A percentile compares a stretch with the other conserved stretches of the same genome.
phyloP scores from a whole-genome alignment of 1,284 basidiomycete species.

The Phaffia rhodozyma region DNA sequence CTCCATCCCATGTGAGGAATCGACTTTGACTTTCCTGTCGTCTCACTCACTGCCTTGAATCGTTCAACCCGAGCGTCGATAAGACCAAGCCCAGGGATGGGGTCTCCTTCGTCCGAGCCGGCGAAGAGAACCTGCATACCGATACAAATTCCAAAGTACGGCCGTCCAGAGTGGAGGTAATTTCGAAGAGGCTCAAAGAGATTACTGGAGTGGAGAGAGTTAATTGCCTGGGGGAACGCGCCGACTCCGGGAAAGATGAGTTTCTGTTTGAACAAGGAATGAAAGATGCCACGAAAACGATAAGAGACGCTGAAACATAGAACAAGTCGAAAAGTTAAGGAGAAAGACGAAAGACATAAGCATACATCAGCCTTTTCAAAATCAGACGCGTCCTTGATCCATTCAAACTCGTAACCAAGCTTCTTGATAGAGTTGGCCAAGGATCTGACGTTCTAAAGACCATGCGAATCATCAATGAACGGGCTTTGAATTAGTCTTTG shows the following conservation, averaged over 20 bases:
- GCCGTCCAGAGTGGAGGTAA: slow-evolving; percentile 80
- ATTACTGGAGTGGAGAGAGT: slow-evolving; percentile 59
- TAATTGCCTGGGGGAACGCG: slow-evolving; percentile 78
- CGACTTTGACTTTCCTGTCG: slow-evolving; percentile 47
- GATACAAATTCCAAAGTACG: slow-evolving; percentile 97
- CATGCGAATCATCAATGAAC: background rate
- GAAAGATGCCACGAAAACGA: slow-evolving; percentile 2
- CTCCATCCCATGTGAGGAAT: slow-evolving; percentile 99
- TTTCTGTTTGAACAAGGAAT: slow-evolving; percentile 46
- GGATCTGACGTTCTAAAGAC: slow-evolving; percentile 10
- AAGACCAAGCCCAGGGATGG: slow-evolving; percentile 52
- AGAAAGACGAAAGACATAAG: slow-evolving; percentile 21
- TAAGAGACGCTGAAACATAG: slow-evolving; percentile 5
- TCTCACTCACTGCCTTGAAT: slow-evolving; percentile 43
- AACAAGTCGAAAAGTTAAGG: background rate
- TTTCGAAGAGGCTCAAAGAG: slow-evolving; percentile 66
- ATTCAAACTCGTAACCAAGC: slow-evolving; percentile 79
- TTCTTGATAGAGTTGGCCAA: slow-evolving; percentile 83
- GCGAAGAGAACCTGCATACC: slow-evolving; percentile 92
- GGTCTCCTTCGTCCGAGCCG: slow-evolving; percentile 62
- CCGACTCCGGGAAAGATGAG: slow-evolving; percentile 99
- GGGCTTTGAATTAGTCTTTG: background rate
- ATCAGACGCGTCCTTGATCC: slow-evolving; percentile 76
- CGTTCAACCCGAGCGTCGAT: slow-evolving; percentile 56
- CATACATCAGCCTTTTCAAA: slow-evolving; percentile 81